Percentiles rank a stretch among this genome's conserved stretches.
phyloP scores from a whole-genome alignment of 2,329 filamentous ascomycete species.

The Alternaria consortialis region DNA sequence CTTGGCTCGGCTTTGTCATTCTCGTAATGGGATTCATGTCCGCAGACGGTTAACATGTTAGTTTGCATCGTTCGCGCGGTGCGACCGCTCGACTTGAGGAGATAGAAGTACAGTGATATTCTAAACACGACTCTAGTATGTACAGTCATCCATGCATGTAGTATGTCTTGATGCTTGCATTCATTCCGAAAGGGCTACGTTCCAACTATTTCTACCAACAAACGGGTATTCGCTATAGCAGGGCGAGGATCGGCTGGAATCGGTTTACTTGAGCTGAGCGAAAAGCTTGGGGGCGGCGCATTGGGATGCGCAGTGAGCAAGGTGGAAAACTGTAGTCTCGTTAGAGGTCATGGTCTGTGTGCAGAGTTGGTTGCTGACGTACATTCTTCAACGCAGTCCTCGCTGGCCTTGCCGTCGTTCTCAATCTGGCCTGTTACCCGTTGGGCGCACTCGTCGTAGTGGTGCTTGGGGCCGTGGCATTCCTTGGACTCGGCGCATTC shows the following conservation, averaged over 20 bases:
- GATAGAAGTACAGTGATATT: slow-evolving; percentile 48
- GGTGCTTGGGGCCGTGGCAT: slow-evolving; percentile 91
- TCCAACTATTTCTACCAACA: slow-evolving; percentile 22
- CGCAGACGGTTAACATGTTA: neutral
- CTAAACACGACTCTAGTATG: slow-evolving; percentile 50
- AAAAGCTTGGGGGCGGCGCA: slow-evolving; percentile 98
- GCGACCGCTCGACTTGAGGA: slow-evolving; percentile 10
- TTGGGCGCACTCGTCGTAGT: slow-evolving; percentile 98
- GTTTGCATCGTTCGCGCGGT: neutral
- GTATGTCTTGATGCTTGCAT: slow-evolving; percentile 35
- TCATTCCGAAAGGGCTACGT: slow-evolving; percentile 29
- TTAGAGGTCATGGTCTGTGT: slow-evolving; percentile 12
- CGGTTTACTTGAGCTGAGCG: slow-evolving; percentile 82
- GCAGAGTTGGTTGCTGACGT: slow-evolving; percentile 58
- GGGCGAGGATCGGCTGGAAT: slow-evolving; percentile 19
- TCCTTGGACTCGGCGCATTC: slow-evolving; percentile 88
- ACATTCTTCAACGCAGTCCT: slow-evolving; percentile 99
- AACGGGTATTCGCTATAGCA: slow-evolving; percentile 20
- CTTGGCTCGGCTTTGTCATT: neutral
- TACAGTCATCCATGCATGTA: slow-evolving; percentile 42
- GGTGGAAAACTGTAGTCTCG: slow-evolving; percentile 85
- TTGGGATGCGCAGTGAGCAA: slow-evolving; percentile 90
- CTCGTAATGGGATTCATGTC: neutral
- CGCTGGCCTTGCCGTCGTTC: slow-evolving; percentile 77
- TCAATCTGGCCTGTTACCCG: slow-evolving; percentile 79